phyloP scores from a whole-genome alignment of 1,284 basidiomycete genomes.

The Cryptococcus amylolentus region DNA sequence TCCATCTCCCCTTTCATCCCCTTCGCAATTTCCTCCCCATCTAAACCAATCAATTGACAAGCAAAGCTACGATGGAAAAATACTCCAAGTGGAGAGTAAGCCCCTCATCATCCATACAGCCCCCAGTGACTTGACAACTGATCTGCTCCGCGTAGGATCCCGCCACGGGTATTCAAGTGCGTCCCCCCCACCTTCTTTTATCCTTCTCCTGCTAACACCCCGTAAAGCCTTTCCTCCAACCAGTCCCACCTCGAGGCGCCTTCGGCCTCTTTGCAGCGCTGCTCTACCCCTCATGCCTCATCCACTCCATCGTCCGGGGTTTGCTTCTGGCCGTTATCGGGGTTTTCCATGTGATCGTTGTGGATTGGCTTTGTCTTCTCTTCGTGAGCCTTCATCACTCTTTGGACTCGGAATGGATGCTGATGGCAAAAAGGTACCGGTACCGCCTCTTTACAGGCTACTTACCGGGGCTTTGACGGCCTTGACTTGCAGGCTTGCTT shows the following conservation, averaged over 20 bases:
- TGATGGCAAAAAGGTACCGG: conserved; percentile 19
- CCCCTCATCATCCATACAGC: not conserved
- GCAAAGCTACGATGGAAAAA: conserved; percentile 43
- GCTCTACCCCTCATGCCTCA: conserved; percentile 11
- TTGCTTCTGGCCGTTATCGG: conserved; percentile 23
- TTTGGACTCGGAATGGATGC: not conserved
- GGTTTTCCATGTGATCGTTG: conserved; percentile 27
- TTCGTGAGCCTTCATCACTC: conserved; percentile 23
- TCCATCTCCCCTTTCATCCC: no score
- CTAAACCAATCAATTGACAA: no score
- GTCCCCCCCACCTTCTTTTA: conserved; percentile 2
- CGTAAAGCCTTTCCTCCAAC: conserved; percentile 33
- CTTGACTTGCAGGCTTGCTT: conserved; percentile 37
- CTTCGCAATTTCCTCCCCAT: no score
- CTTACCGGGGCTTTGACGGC: conserved; percentile 22
- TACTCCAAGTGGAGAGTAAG: conserved; percentile 50
- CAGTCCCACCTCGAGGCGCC: conserved; percentile 23
- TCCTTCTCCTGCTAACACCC: not conserved
- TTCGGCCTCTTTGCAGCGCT: conserved; percentile 21
- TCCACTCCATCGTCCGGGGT: conserved; percentile 17
- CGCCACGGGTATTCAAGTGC: conserved; percentile 47
- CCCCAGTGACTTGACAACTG: conserved; percentile 1
- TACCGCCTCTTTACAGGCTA: conserved; percentile 20
- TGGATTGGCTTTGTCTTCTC: conserved; percentile 24
- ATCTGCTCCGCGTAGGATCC: conserved; percentile 35